Evolutionary conservation across 2,329 filamentous ascomycete species (phyloP).

Genomic region (Chaetomiaceae sp.): DNA sequence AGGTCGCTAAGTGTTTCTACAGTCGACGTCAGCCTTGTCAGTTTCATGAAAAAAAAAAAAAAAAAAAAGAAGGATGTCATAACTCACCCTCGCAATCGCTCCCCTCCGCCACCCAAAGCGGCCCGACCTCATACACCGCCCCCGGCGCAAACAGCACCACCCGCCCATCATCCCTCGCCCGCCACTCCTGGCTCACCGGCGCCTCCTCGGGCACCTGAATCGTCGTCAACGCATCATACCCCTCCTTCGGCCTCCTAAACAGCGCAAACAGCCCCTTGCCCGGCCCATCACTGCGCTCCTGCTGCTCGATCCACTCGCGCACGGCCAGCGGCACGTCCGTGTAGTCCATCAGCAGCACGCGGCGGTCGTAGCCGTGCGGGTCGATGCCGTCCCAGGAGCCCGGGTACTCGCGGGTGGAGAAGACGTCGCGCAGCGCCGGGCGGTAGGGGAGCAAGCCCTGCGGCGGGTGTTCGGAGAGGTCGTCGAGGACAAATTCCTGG

Average conservation of each 20-base stretch:
- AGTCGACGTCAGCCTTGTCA: neutral
- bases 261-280: conserved; percentile 38
- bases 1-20: conserved; percentile 22
- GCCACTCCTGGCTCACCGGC: conserved; percentile 25
- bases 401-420: conserved; percentile 39
- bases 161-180: conserved; percentile 29
- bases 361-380: conserved; percentile 44
- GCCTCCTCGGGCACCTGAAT: conserved; percentile 26
- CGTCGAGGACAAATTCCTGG: conserved; percentile 38
- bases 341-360: conserved; percentile 43
- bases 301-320: conserved; percentile 42
- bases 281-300: conserved; percentile 31
- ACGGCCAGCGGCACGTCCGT: conserved; percentile 37
- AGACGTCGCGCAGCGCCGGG: conserved; percentile 36
- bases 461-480: conserved; percentile 34
- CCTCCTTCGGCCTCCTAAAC: conserved; percentile 33
- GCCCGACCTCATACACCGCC: conserved; percentile 43
- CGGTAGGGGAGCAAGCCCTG: conserved; percentile 35
- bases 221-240: conserved; percentile 30
- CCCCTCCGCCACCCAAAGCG: conserved; percentile 42
- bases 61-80: neutral
- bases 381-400: conserved; percentile 48
- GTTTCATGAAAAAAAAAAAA: neutral
- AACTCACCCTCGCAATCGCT: conserved; percentile 39
- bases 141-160: conserved; percentile 48